A percentile compares a stretch with the other conserved stretches of the same genome.
Evolutionary conservation across 148 eudicot species (phyloP).

Genomic region (Camellia japonica): DNA sequence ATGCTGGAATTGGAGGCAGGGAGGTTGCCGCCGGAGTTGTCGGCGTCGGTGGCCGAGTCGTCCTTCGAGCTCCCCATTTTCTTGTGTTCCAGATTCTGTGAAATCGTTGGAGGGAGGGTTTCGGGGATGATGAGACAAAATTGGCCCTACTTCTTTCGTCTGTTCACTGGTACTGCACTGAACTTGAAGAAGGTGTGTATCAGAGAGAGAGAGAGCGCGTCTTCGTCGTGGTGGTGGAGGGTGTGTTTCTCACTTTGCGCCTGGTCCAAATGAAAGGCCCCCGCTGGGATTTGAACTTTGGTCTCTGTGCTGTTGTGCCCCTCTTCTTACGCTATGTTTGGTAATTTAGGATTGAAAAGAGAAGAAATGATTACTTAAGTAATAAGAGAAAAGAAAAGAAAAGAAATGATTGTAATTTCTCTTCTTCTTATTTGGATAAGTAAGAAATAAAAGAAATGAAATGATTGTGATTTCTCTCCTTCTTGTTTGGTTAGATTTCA

Average conservation of each 20-base stretch:
- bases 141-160: background rate
- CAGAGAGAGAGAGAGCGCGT: background rate
- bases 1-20: constrained; percentile 44
- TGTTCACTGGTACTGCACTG: background rate
- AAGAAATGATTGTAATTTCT: no score
- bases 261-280: background rate
- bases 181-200: background rate
- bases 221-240: background rate
- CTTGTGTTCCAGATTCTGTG: background rate
- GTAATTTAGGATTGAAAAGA: no score
- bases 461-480: no score
- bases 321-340: no score
- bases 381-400: no score
- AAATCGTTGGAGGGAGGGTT: background rate
- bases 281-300: background rate
- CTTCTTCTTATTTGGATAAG: no score
- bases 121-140: background rate
- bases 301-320: background rate
- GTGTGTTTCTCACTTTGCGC: background rate
- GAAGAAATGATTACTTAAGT: no score
- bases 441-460: no score
- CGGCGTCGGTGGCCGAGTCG: constrained; percentile 59
- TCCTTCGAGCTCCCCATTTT: constrained; percentile 81
- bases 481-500: no score
- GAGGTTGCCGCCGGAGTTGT: constrained; percentile 54